Evolutionary conservation across 345 rosid genomes (phyloP).

Genomic region (Capsella bursapastoris): DNA sequence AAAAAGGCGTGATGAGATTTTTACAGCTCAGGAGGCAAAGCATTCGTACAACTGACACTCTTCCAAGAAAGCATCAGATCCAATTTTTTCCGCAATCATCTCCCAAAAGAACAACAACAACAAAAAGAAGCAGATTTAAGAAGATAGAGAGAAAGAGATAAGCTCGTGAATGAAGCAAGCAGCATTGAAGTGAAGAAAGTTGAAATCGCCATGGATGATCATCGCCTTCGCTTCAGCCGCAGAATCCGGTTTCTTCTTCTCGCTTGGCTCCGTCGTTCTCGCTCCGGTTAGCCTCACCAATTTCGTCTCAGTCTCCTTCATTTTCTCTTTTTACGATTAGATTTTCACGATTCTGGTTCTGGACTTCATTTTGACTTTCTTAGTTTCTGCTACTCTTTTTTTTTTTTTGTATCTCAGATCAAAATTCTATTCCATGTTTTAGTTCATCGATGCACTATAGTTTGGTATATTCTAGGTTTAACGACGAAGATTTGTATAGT

Average conservation of each 20-base stretch:
- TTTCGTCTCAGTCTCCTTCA: background rate
- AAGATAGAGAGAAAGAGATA: conserved; percentile 30
- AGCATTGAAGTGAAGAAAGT: background rate
- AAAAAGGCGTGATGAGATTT: conserved; percentile 1
- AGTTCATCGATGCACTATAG: background rate
- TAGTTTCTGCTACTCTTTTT: background rate
- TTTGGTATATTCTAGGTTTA: background rate
- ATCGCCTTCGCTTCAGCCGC: conserved; percentile 57
- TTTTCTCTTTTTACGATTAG: background rate
- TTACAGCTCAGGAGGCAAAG: conserved; percentile 36
- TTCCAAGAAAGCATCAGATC: conserved; percentile 49
- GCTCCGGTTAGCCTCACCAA: conserved; percentile 51
- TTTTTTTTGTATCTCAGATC: background rate
- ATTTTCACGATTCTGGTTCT: conserved; percentile 8
- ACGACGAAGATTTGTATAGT: background rate
- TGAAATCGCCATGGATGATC: conserved; percentile 37
- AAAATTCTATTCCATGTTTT: background rate
- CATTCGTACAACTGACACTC: conserved; percentile 40
- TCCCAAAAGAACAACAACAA: too few relatives aligned
- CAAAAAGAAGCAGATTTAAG: too few relatives aligned
- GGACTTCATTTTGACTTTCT: background rate
- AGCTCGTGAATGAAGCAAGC: conserved; percentile 18
- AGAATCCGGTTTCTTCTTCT: conserved; percentile 63
- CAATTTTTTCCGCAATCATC: conserved; percentile 22
- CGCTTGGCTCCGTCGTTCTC: conserved; percentile 77